Evolutionary conservation across 345 rosid genomes (phyloP).

Genomic region (Iberis pinnata): DNA sequence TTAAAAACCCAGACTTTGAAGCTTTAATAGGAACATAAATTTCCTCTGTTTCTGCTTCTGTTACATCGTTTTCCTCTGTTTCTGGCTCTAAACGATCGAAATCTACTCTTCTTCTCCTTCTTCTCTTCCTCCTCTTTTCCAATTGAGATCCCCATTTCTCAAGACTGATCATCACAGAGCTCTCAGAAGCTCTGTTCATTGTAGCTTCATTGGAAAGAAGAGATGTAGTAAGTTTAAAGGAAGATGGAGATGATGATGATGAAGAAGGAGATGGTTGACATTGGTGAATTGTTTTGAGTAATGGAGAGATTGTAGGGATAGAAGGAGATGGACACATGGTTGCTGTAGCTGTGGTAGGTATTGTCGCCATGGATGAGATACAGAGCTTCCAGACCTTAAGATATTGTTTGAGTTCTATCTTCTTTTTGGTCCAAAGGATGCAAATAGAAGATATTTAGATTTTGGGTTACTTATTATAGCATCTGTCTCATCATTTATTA

Average conservation of each 20-base stretch:
- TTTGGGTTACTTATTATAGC: conserved; percentile 7
- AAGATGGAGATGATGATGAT: conserved; percentile 22
- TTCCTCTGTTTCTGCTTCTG: conserved; percentile 7
- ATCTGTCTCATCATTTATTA: conserved; percentile 18
- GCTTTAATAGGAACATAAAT: conserved; percentile 12
- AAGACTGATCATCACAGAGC: conserved; percentile 32
- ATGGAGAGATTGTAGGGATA: conserved; percentile 25
- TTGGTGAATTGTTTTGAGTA: conserved; percentile 35
- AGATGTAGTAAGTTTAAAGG: conserved; percentile 18
- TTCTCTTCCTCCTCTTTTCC: conserved; percentile 39
- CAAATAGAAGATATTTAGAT: conserved; percentile 25
- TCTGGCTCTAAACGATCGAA: conserved; percentile 22
- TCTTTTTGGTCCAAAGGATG: conserved; percentile 29
- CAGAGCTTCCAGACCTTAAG: conserved; percentile 24
- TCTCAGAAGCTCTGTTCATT: no score
- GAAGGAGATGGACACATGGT: conserved; percentile 39
- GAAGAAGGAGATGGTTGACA: conserved; percentile 26
- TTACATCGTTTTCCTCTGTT: conserved; percentile 19
- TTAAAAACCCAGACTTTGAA: conserved; percentile 32
- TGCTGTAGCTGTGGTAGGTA: conserved; percentile 37
- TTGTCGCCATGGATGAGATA: conserved; percentile 37
- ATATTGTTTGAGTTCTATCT: conserved; percentile 19
- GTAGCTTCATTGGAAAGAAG: conserved; percentile 21
- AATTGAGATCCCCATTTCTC: conserved; percentile 26
- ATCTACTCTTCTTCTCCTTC: conserved; percentile 34